These are phyloP conservation scores for Cucumis cinereus DNA, from an alignment of 306 rosid species.

Conservation along the genomic window DNA sequence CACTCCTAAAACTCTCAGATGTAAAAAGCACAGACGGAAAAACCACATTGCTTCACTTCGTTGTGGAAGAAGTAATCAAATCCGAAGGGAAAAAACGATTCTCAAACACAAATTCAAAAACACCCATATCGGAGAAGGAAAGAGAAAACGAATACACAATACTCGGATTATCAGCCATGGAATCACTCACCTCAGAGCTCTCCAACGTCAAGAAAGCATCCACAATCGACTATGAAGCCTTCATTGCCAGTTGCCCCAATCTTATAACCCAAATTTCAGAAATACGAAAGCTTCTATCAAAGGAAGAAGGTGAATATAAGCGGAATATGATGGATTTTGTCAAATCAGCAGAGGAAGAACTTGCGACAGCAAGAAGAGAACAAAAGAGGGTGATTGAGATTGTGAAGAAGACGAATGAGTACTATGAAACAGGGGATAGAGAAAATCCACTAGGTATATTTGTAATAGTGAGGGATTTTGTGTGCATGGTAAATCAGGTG, in stretches of 20 bases:
- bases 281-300: slow-evolving; percentile 27
- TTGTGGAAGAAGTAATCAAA: slow-evolving; percentile 69
- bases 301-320: slow-evolving; percentile 34
- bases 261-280: slow-evolving; percentile 29
- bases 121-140: slow-evolving; percentile 12
- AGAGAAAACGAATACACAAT: slow-evolving; percentile 24
- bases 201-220: slow-evolving; percentile 60
- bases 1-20: slow-evolving; percentile 62
- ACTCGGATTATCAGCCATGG: slow-evolving; percentile 36
- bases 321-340: slow-evolving; percentile 50
- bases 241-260: slow-evolving; percentile 24
- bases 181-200: slow-evolving; percentile 40
- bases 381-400: slow-evolving; percentile 42
- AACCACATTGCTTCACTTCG: slow-evolving; percentile 59
- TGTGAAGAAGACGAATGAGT: slow-evolving; percentile 57
- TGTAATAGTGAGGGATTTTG: slow-evolving; percentile 50
- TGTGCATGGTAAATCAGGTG: slow-evolving; percentile 49
- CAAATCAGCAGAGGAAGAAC: slow-evolving; percentile 57
- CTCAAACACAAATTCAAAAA: slow-evolving; percentile 16
- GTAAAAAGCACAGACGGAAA: slow-evolving; percentile 71
- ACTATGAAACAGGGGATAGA: slow-evolving; percentile 44
- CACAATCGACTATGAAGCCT: slow-evolving; percentile 33
- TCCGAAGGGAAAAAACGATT: slow-evolving; percentile 45
- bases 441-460: slow-evolving; percentile 47
- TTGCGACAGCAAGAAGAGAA: slow-evolving; percentile 45